These are phyloP conservation scores for Amauroascus verrucosus DNA, from an alignment of 2,329 filamentous ascomycete genomes.

Conservation along the genomic window DNA sequence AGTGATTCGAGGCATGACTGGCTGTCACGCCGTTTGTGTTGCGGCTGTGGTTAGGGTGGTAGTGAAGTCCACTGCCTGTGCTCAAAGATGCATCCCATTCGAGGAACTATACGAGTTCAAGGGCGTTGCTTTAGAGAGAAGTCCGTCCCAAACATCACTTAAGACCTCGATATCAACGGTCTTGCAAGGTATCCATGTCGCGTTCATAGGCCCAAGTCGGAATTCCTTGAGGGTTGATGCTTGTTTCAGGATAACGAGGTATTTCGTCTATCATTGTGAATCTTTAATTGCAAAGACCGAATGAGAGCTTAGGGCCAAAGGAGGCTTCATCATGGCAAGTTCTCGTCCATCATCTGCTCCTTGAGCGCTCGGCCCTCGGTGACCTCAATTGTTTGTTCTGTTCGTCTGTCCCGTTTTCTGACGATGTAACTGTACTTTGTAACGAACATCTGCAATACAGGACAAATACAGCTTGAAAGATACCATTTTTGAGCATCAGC, in stretches of 20 bases:
- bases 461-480: not conserved
- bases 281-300: not conserved
- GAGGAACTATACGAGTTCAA: not conserved
- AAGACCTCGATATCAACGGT: not conserved
- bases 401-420: not conserved
- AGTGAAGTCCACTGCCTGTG: not conserved
- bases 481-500: not conserved
- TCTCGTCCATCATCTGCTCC: not conserved
- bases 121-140: not conserved
- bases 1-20: not conserved
- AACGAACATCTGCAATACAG: not conserved
- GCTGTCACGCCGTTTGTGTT: not conserved
- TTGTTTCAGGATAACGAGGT: not conserved
- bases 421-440: conserved; percentile 6
- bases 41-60: not conserved
- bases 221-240: not conserved
- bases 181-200: not conserved
- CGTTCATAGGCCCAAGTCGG: not conserved
- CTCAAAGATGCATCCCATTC: not conserved
- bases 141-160: not conserved
- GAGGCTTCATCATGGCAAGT: not conserved
- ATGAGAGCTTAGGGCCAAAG: not conserved
- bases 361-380: not conserved
- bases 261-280: not conserved
- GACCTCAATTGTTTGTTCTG: not conserved